Conservation (phyloP, 2,329 filamentous ascomycete genomes). For the Seiridium unicorne region DNA sequence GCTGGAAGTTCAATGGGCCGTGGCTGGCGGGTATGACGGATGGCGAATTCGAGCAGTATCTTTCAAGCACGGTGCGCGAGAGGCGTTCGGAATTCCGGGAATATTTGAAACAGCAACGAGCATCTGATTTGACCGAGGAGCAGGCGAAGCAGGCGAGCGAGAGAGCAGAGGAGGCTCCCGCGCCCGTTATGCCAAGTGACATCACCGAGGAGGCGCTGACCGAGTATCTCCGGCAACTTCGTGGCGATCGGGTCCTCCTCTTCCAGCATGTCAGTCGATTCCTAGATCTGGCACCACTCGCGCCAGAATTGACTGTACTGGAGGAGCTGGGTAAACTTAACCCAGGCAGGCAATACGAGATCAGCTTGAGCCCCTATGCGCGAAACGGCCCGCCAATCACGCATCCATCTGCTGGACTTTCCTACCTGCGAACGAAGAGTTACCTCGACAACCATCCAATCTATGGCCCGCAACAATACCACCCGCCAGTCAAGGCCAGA, state of each 20-base stretch:
- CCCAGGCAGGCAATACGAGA: conserved; percentile 19
- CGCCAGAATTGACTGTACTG: conserved; percentile 17
- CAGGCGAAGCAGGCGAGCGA: conserved; percentile 37
- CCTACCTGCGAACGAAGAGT: conserved; percentile 56
- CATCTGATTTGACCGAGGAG: conserved; percentile 41
- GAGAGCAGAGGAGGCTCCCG: conserved; percentile 28
- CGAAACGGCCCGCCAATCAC: conserved; percentile 55
- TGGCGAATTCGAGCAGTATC: conserved; percentile 57
- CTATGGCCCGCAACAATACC: conserved; percentile 56
- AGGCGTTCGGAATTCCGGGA: conserved; percentile 53
- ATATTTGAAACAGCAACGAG: conserved; percentile 50
- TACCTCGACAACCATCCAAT: conserved; percentile 59
- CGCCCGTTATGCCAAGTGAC: conserved; percentile 29
- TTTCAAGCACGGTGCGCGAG: conserved; percentile 52
- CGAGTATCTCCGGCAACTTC: conserved; percentile 51
- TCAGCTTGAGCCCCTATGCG: conserved; percentile 43
- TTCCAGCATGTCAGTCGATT: conserved; percentile 58
- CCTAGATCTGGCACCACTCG: conserved; percentile 58
- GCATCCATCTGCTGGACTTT: conserved; percentile 62
- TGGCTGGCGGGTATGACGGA: conserved; percentile 64
- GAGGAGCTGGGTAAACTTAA: conserved; percentile 20
- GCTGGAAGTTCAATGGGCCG: conserved; percentile 67
- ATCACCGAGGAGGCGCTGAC: conserved; percentile 51
- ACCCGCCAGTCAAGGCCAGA: conserved; percentile 48
- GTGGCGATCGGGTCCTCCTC: conserved; percentile 47